Base-by-base conservation (phyloP, 225 moss, liverwort and hornwort species). In the Anthoceros angustus region DNA sequence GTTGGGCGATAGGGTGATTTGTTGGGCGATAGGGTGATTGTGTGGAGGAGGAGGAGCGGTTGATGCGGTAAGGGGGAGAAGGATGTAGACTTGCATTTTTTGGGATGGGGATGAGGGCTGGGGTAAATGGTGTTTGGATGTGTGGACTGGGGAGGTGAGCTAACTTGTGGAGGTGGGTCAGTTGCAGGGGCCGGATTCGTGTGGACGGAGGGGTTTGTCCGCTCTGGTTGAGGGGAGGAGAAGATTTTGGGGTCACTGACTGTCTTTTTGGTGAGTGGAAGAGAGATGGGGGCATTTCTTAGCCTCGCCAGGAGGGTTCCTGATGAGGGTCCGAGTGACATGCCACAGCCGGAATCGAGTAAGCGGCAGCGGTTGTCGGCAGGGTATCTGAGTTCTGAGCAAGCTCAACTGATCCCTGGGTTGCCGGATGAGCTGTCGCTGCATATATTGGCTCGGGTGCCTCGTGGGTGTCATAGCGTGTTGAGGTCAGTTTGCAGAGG, bases 351-450 rank as follows among this genome's bases (percentile, higher is more conserved):
- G 11, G 87, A 78, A 39, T 82, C 87, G 42, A 87, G 78, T 43
- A 94, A 94, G 77, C 78, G 86, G 74, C 90, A 84, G 77, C 90
- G 93, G 25, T 69, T 90, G 25, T 76, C 80, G 24, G 62, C 76
- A 71, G 87, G 84, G 41, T 74, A 64, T 26, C 61, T 69, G 50
- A 73, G 55, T 23, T 55, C 80, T 63, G 87, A 87, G 72, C 76
- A 76, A 38, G 80, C 77, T 48, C 77, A 74, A 67, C 65, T 90
- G 69, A 82, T 95, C 62, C 91, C 95, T 39, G 91, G 95, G 40
- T 80, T 95, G 69, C 95, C 90, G 43, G 91, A 95, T 64, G 95
- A 95, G 78, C 80, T 95, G 18, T 76, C 95, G 3, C 42, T 90
- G 65, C 88, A 88, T 72, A 87, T 95, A 41, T 61, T 95, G 72